Conservation (phyloP, 192 early-diverging fungal species). For the Gaertneriomyces semiglobifer region DNA sequence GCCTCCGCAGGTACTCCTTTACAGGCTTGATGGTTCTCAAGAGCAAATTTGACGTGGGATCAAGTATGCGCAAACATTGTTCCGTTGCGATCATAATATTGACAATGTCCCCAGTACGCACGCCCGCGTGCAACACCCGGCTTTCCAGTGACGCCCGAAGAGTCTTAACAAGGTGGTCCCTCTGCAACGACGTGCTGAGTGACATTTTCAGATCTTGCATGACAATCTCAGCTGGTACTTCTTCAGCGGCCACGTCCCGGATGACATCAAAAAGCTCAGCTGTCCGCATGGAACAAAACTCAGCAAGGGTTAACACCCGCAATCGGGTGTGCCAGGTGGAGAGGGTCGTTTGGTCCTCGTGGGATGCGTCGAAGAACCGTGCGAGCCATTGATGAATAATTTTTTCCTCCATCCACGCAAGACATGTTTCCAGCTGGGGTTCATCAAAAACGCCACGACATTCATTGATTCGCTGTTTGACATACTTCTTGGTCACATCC, state of each 20-base stretch:
- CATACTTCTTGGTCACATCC: too few species aligned
- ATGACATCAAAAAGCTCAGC: slow-evolving; percentile 13
- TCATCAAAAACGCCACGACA: neutral
- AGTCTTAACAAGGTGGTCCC: slow-evolving; percentile 14
- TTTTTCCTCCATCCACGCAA: neutral
- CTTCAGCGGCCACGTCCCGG: neutral
- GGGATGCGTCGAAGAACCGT: neutral
- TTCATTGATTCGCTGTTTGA: neutral
- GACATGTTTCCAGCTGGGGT: neutral
- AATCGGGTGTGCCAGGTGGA: neutral
- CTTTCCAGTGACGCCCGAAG: slow-evolving; percentile 9
- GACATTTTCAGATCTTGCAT: slow-evolving; percentile 16
- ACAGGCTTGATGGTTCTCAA: slow-evolving; percentile 10
- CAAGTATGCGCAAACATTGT: slow-evolving; percentile 4
- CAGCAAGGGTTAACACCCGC: slow-evolving; percentile 1
- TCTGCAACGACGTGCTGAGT: slow-evolving; percentile 15
- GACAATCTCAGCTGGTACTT: slow-evolving; percentile 6
- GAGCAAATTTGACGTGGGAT: slow-evolving; percentile 20
- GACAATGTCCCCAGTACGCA: slow-evolving; percentile 19
- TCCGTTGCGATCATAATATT: slow-evolving; percentile 16
- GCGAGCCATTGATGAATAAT: neutral
- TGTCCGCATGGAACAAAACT: slow-evolving; percentile 17
- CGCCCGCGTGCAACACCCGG: slow-evolving; percentile 16
- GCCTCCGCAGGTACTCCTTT: slow-evolving; percentile 12
- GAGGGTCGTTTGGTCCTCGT: neutral